These are phyloP conservation scores for Populus tomentosa DNA, from an alignment of 441 rosid genomes.

Conservation along the genomic window DNA sequence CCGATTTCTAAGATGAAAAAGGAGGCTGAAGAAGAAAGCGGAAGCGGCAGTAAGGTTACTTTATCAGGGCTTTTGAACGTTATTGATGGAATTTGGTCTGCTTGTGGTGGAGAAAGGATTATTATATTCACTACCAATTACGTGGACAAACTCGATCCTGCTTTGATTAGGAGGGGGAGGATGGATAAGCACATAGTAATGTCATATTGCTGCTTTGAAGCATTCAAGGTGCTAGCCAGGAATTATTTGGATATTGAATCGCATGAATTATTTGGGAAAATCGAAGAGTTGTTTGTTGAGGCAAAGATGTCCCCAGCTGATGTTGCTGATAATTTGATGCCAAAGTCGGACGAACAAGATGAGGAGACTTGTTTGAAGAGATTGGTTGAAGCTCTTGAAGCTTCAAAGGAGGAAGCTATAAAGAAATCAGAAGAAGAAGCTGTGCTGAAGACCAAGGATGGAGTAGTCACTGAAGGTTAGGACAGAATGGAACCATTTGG, in stretches of 20 bases:
- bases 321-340: slow-evolving; percentile 24
- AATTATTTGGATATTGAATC: slow-evolving; percentile 21
- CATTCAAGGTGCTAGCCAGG: slow-evolving; percentile 19
- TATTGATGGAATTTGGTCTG: slow-evolving; percentile 25
- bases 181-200: slow-evolving; percentile 24
- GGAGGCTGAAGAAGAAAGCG: slow-evolving; percentile 3
- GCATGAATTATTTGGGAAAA: not conserved
- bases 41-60: slow-evolving; percentile 10
- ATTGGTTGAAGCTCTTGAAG: slow-evolving; percentile 13
- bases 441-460: not conserved
- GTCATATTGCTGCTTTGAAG: slow-evolving; percentile 23
- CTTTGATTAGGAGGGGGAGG: slow-evolving; percentile 24
- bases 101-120: slow-evolving; percentile 25
- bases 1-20: slow-evolving; percentile 9
- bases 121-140: slow-evolving; percentile 24
- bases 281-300: slow-evolving; percentile 5
- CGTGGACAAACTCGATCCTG: slow-evolving; percentile 26
- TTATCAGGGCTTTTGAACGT: slow-evolving; percentile 18
- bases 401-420: not conserved
- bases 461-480: not conserved
- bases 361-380: slow-evolving; percentile 14
- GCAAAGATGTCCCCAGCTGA: slow-evolving; percentile 15
- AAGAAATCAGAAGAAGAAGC: not conserved
- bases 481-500: not conserved
- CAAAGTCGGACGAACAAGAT: slow-evolving; percentile 12